Base-by-base conservation (phyloP, 2,329 filamentous ascomycete genomes). In the Neodidymelliopsis sp. region DNA sequence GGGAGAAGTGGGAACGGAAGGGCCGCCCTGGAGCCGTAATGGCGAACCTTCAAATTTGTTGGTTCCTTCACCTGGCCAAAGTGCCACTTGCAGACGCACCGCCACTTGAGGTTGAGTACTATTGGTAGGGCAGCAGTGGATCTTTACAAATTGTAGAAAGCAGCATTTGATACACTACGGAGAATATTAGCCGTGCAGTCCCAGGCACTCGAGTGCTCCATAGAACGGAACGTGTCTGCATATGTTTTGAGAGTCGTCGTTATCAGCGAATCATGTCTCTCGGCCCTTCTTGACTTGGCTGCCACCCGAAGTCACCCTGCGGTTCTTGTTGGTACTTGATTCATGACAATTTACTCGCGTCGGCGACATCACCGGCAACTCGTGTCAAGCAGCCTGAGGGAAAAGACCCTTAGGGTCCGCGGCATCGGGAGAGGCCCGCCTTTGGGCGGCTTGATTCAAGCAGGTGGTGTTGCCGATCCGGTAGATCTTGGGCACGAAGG, bases 1-100 rank as follows among this genome's bases (percentile, higher is more conserved):
- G 62, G 64, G 42, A n/a, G n/a, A 68, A 64, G 68, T 67, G 65
- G 66, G 61, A 57, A 43, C 57, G 58, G 62, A 58, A 59, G 59
- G 59, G 56, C 63, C 67, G 63, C 57, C 61, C 63, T 69, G 60
- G 65, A 66, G 62, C 65, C 61, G 61, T 59, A 40, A 44, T 63
- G 53, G 51, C 60, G 49, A 60, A 39, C 49, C 41, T 37, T 49
- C 48, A 55, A 49, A 54, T 43, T 19, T 49, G 52, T 56, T 50
- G 43, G 45, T 46, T 54, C 47, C 52, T 45, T 39, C 35, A 40
- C 46, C 25, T 57, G 53, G 43, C 50, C 50, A 49, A 52, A 55
- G 49, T 47, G 54, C 44, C 40, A 43, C 41, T 45, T 49, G 30
- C 40, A 51, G 34, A 42, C 49, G 60, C 62, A 66, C 55, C 57